phyloP scores from a whole-genome alignment of 2,329 filamentous ascomycete species.

The Cyphellophora europaea region DNA sequence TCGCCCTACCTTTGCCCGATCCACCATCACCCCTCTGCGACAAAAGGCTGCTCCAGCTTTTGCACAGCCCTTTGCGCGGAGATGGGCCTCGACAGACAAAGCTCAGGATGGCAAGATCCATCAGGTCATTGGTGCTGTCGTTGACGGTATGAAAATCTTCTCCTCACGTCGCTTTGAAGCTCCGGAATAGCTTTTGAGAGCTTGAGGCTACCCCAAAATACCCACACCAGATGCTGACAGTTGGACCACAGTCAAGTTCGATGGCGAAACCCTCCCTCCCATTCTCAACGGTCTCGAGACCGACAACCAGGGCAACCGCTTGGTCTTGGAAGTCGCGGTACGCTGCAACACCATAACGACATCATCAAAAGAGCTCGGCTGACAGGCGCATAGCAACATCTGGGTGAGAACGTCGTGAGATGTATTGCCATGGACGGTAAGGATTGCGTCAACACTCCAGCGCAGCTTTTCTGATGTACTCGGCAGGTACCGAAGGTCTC shows the following conservation, averaged over 20 bases:
- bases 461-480: slow-evolving; percentile 2
- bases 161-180: slow-evolving; percentile 28
- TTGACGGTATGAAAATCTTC: slow-evolving; percentile 65
- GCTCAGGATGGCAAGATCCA: slow-evolving; percentile 54
- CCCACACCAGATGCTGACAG: slow-evolving; percentile 10
- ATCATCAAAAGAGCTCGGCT: slow-evolving; percentile 10
- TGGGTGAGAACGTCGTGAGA: slow-evolving; percentile 97
- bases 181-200: slow-evolving; percentile 25
- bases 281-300: slow-evolving; percentile 97
- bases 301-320: slow-evolving; percentile 84
- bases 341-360: slow-evolving; percentile 22
- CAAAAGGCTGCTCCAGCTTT: slow-evolving; percentile 51
- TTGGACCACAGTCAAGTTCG: slow-evolving; percentile 75
- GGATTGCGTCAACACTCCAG: background rate
- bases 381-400: slow-evolving; percentile 67
- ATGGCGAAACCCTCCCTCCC: slow-evolving; percentile 80
- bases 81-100: slow-evolving; percentile 53
- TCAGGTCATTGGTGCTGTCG: slow-evolving; percentile 96
- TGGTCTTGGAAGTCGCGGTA: slow-evolving; percentile 95
- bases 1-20: slow-evolving; percentile 37
- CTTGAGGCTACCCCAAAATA: background rate
- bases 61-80: slow-evolving; percentile 48
- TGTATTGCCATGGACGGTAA: slow-evolving; percentile 99
- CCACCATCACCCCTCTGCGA: slow-evolving; percentile 44
- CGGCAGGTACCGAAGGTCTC: slow-evolving; percentile 93